These are phyloP conservation scores for Phytophthora aleatoria DNA, from an alignment of 352 stramenopile species.

Conservation along the genomic window DNA sequence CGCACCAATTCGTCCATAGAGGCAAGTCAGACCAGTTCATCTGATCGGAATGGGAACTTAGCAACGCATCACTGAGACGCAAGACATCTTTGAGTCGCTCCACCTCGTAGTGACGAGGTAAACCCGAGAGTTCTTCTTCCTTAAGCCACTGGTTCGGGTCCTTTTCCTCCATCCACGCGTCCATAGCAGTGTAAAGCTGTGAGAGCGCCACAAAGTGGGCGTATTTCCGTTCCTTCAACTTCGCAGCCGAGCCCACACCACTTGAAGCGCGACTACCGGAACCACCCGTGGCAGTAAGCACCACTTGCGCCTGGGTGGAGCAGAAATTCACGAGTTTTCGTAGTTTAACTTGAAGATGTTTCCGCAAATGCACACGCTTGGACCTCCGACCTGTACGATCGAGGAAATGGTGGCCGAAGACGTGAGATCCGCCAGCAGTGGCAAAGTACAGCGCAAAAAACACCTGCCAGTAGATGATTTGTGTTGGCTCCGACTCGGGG, in stretches of 20 bases:
- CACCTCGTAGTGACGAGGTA: conserved; percentile 81
- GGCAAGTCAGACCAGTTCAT: conserved; percentile 61
- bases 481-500: conserved; percentile 48
- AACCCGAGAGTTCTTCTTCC: conserved; percentile 65
- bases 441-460: conserved; percentile 79
- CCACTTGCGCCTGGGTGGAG: conserved; percentile 68
- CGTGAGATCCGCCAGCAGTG: conserved; percentile 44
- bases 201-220: conserved; percentile 61
- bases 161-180: conserved; percentile 83
- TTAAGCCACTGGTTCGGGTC: conserved; percentile 83
- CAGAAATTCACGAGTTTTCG: conserved; percentile 61
- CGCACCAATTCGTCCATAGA: conserved; percentile 71
- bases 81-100: conserved; percentile 73
- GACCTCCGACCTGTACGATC: conserved; percentile 43
- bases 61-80: conserved; percentile 61
- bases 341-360: conserved; percentile 60
- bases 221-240: conserved; percentile 58
- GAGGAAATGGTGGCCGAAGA: conserved; percentile 72
- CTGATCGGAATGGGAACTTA: conserved; percentile 38
- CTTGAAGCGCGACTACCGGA: conserved; percentile 6
- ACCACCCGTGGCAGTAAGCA: conserved; percentile 44
- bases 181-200: conserved; percentile 83
- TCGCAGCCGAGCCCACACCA: conserved; percentile 10
- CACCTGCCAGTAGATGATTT: conserved; percentile 75
- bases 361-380: conserved; percentile 53